Conservation (phyloP, 176 grass and related monocot species). For the Oryza longistaminata region DNA sequence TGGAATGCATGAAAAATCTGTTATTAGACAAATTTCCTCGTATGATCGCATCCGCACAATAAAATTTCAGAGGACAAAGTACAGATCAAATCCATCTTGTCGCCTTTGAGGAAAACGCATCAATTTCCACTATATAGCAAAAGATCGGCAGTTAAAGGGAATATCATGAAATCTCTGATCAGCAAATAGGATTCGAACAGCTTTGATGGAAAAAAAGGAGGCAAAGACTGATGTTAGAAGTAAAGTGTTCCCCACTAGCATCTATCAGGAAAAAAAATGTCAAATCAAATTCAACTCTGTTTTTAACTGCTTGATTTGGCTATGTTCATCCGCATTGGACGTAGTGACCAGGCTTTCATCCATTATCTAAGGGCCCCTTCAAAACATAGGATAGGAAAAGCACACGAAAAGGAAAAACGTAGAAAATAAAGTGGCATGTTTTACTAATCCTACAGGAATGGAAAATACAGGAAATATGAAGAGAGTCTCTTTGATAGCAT, state of each 20-base stretch:
- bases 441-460: too few species aligned
- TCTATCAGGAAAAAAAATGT: not conserved
- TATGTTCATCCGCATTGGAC: too few species aligned
- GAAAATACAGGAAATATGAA: too few species aligned
- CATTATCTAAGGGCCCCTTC: too few species aligned
- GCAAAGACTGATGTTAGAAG: not conserved
- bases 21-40: not conserved
- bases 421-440: too few species aligned
- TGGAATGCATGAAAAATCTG: not conserved
- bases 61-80: not conserved
- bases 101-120: not conserved
- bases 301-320: not conserved
- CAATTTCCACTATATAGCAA: not conserved
- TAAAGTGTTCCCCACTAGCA: not conserved
- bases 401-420: too few species aligned
- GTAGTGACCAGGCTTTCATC: too few species aligned
- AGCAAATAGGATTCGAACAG: not conserved
- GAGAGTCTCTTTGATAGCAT: too few species aligned
- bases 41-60: not conserved
- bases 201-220: not conserved
- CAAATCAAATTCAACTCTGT: not conserved
- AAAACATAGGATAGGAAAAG: too few species aligned
- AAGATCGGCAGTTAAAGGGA: not conserved
- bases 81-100: not conserved
- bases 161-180: not conserved